These are phyloP conservation scores for Pseudogymnoascus sp. DNA, from an alignment of 2,329 filamentous ascomycete species.

Conservation along the genomic window DNA sequence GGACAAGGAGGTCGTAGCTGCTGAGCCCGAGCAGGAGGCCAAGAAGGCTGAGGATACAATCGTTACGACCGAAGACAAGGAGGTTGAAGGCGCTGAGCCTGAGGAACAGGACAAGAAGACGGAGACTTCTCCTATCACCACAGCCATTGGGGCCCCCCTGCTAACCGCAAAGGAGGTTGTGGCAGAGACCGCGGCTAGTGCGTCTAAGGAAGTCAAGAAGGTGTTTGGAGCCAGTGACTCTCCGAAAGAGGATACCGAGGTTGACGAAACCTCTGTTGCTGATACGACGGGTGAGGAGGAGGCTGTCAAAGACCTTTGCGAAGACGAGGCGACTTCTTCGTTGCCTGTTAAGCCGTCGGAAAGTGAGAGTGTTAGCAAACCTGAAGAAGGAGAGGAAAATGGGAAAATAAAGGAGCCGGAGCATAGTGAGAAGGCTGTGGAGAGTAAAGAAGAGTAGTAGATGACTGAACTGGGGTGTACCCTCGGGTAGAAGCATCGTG, in stretches of 20 bases:
- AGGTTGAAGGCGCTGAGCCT: neutral
- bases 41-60: neutral
- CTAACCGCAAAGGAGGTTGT: conserved; percentile 1
- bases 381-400: neutral
- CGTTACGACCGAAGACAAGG: neutral
- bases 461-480: neutral
- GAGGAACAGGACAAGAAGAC: neutral
- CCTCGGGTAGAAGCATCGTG: neutral
- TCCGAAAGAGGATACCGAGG: neutral
- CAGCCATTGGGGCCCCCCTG: neutral
- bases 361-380: neutral
- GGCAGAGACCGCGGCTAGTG: neutral
- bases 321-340: neutral
- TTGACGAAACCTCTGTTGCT: neutral
- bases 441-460: neutral
- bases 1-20: neutral
- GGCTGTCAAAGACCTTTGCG: neutral
- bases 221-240: neutral
- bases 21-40: neutral
- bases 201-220: conserved; percentile 1
- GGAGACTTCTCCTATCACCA: neutral
- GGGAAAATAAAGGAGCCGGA: neutral
- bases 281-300: no score
- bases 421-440: neutral
- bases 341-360: neutral